Evolutionary conservation across 2,329 filamentous ascomycete genomes (phyloP), one percentile per base, ranked within the genome.

Genomic region (Helminthosporium solani): DNA sequence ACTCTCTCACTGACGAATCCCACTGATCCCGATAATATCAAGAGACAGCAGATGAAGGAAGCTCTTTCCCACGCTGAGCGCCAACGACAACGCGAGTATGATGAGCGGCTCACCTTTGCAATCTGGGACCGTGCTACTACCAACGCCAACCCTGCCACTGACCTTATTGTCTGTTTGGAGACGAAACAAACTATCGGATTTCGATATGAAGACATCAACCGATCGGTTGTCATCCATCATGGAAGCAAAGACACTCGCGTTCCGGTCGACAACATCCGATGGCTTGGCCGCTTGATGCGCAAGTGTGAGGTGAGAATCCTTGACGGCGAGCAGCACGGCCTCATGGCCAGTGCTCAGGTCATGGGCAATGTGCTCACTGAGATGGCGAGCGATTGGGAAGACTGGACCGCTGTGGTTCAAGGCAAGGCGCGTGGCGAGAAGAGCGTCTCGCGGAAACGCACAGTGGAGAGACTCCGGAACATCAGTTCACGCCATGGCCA

Each of bases 291-390:
- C 70, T 88, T 88, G 33, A 97, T 99, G 91, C 84, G 88, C 23
- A 80, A 88, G 38, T 97, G 92, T 68, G 94, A 97, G 68, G 89
- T 99, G 12, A 79, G 92, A 4, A 84, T 97, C 4, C 77, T 99
- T 2, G 88, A 95, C 56, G 90, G 88, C 5, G 92, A 99, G 69
- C 90, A 91, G 2, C 94, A 99, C 65, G 92, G 94, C 0, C 75
- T 99, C 19, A 99, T 99, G 94, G 94, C 94, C 1, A 95, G 87
- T 56, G 91, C 94, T 0, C 77, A 78, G 12, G 92, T 97, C 35
- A 99, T 99, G 94, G 88, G 90, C 34, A 84, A 86, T 16, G 87
- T 97, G n/a, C 75, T 99, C 28, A 92, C 90, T 70, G 94, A 99
- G 73, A 95, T 99, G 62, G 87, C 88, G 42, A 85, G 85, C 56